A percentile compares a stretch with the other conserved stretches of the same genome.
Conservation (phyloP, 2,329 filamentous ascomycete species). For the Macrophomina pseudophaseolina region DNA sequence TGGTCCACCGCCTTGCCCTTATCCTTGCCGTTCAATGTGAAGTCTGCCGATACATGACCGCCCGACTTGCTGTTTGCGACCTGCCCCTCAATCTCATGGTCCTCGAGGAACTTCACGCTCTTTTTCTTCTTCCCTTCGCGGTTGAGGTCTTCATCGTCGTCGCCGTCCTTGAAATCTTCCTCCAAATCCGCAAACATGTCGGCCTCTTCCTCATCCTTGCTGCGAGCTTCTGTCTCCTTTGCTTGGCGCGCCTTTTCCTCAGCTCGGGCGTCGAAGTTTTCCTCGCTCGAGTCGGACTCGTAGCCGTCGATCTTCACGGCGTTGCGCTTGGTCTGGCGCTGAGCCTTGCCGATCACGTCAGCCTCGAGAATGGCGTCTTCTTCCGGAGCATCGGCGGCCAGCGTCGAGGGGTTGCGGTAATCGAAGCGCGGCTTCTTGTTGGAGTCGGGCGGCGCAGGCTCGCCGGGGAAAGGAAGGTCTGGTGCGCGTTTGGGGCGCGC, state of each 20-base stretch:
- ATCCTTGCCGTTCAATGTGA: conserved; percentile 64
- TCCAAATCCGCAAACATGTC: conserved; percentile 85
- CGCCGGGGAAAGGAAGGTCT: conserved; percentile 64
- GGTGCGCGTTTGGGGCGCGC: conserved; percentile 71
- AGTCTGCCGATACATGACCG: conserved; percentile 66
- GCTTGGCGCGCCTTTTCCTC: conserved; percentile 61
- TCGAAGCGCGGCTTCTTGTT: conserved; percentile 75
- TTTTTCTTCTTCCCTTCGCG: conserved; percentile 63
- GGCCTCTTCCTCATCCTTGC: conserved; percentile 66
- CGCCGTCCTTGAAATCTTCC: conserved; percentile 62
- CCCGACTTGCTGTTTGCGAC: conserved; percentile 75
- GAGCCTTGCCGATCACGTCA: conserved; percentile 83
- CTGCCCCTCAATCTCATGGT: conserved; percentile 77
- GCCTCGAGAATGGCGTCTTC: conserved; percentile 82
- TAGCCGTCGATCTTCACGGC: conserved; percentile 97
- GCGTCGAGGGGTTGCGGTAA: conserved; percentile 87
- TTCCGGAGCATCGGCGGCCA: conserved; percentile 80
- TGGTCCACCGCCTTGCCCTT: conserved; percentile 33
- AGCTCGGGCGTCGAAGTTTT: conserved; percentile 80
- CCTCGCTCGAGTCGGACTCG: conserved; percentile 89
- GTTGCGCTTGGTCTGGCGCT: conserved; percentile 77
- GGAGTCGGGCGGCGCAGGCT: conserved; percentile 48
- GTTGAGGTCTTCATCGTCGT: conserved; percentile 59
- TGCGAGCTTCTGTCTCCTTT: conserved; percentile 46
- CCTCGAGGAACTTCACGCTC: conserved; percentile 64